These are phyloP conservation scores for Rhodamnia rubescens DNA, from an alignment of 345 rosid genomes.

Conservation along the genomic window DNA sequence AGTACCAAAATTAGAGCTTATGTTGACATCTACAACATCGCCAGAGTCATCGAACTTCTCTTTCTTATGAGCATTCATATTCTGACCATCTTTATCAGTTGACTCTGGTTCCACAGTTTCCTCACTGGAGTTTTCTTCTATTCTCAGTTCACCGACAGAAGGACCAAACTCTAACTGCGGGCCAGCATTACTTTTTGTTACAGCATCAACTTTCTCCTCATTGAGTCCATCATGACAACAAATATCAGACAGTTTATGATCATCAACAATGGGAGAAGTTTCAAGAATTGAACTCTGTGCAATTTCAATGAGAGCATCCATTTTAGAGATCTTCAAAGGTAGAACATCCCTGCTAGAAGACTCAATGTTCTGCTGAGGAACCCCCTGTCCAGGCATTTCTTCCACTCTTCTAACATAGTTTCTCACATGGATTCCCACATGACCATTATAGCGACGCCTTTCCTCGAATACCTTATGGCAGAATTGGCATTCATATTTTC, in stretches of 20 bases:
- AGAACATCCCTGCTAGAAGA: constrained; percentile 21
- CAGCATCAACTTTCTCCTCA: constrained; percentile 26
- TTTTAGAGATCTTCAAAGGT: constrained; percentile 46
- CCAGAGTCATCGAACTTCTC: constrained; percentile 10
- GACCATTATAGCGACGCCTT: constrained; percentile 60
- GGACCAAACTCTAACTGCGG: background rate
- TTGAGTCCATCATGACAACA: constrained; percentile 10
- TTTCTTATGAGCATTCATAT: constrained; percentile 9
- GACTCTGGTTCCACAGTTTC: constrained; percentile 14
- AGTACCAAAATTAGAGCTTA: constrained; percentile 13
- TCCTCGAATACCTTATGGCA: constrained; percentile 72
- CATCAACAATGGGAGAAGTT: constrained; percentile 16
- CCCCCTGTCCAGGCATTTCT: constrained; percentile 32
- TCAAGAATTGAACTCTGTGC: constrained; percentile 68
- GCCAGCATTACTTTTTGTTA: background rate
- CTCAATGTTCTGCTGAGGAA: constrained; percentile 18
- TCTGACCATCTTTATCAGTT: constrained; percentile 7
- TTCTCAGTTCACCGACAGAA: constrained; percentile 17
- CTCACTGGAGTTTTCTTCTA: constrained; percentile 10
- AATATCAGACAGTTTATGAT: constrained; percentile 14
- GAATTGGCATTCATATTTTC: constrained; percentile 73
- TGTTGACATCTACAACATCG: constrained; percentile 12
- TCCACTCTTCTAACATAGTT: constrained; percentile 53
- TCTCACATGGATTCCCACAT: constrained; percentile 67
- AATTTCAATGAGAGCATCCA: constrained; percentile 78